These are phyloP conservation scores for Teratosphaeria gauchensis DNA, from an alignment of 2,329 filamentous ascomycete genomes.

Conservation along the genomic window DNA sequence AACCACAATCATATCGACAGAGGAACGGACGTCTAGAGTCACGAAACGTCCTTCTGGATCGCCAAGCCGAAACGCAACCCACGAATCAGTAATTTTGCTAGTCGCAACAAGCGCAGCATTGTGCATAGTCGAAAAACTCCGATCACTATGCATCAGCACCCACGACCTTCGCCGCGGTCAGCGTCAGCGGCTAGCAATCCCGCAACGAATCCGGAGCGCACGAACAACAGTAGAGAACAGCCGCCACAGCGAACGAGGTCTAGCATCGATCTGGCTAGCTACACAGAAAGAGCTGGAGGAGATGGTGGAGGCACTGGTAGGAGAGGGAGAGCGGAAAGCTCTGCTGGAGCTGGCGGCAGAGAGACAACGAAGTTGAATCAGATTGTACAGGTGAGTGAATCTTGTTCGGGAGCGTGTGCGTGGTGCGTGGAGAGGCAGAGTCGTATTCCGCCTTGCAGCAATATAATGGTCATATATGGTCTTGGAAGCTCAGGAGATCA, in stretches of 20 bases:
- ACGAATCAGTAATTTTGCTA: neutral
- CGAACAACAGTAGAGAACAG: constrained; percentile 64
- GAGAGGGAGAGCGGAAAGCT: constrained; percentile 38
- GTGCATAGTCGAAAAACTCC: neutral
- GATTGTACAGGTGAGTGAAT: constrained; percentile 66
- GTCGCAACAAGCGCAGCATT: neutral
- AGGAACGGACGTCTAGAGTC: neutral
- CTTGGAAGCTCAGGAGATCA: no score
- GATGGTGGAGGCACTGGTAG: constrained; percentile 17
- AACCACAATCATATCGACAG: neutral
- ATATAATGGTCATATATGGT: neutral
- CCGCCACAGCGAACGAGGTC: constrained; percentile 42
- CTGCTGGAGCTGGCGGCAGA: constrained; percentile 26
- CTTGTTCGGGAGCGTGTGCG: neutral
- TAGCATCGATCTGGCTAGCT: constrained; percentile 41
- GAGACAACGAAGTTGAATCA: constrained; percentile 81
- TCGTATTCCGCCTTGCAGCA: neutral
- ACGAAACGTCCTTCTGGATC: neutral
- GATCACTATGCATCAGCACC: constrained; percentile 74
- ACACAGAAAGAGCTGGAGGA: constrained; percentile 41
- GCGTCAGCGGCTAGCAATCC: constrained; percentile 64
- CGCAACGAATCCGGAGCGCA: constrained; percentile 60
- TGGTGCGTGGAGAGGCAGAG: neutral
- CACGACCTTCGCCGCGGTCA: constrained; percentile 62
- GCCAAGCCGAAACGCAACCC: neutral